Base-by-base conservation (phyloP, 208 protist species). In the Trypanosoma avium region DNA sequence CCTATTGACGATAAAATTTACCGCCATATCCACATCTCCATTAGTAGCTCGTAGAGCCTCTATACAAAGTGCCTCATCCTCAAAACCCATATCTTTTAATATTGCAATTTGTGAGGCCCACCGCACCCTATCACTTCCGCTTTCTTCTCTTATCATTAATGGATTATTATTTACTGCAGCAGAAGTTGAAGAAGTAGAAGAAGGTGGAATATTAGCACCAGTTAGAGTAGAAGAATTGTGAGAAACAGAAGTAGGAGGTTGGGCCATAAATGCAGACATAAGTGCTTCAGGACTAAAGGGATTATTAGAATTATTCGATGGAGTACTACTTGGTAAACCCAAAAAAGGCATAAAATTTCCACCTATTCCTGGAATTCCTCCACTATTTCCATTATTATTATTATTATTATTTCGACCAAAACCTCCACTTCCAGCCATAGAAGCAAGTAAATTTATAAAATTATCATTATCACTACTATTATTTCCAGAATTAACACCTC, bases 71-170 rank as follows among this genome's bases (percentile, higher is more conserved):
- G 45, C 53, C 35, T 86, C 82, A 59, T 93, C 77, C 26, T 90
- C 79, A 62, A 95, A 95, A 2, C 89, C 89, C 84, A 95, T 92
- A n/a, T 88, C 83, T 13, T 61, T 69, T 17, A 91, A 50, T 10
- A 69, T 40, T 6, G 29, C 40, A 26, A 86, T 30, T 58, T 86
- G 65, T 15, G 45, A 12, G 4, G 63, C 38, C 61, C 61, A 75
- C 15, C 47, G 52, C 26, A 21, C 26, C 8, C 42, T n/a, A 59
- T 56, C 64, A 15, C 15, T 19, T n/a, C n/a, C n/a, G n/a, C n/a
- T n/a, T n/a, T n/a, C n/a, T n/a, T n/a, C n/a, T n/a, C n/a, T n/a
- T n/a, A n/a, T n/a, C n/a, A n/a, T n/a, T n/a, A 17, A 1, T 13
- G n/a, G 13, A 15, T 38, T 27, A 33, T 17, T 13, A 21, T 1